Conservation (phyloP, 2,329 filamentous ascomycete genomes). For the Hymenoscyphus repandus region DNA sequence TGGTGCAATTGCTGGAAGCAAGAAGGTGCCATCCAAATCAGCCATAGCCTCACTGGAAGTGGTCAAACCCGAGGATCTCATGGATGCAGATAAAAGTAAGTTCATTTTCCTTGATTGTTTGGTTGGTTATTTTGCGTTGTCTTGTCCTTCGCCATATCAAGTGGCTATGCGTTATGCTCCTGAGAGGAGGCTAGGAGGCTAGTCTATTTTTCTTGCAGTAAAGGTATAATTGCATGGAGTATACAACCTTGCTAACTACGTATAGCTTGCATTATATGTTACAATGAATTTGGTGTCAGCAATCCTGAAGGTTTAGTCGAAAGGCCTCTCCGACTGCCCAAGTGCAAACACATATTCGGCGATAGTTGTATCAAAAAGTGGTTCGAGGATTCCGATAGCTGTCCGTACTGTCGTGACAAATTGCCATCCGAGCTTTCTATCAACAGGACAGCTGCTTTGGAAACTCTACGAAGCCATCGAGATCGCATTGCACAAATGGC, state of each 20-base stretch:
- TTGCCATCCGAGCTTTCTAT: slow-evolving; percentile 43
- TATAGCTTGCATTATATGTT: slow-evolving; percentile 58
- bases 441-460: slow-evolving; percentile 13
- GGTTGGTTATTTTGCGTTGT: no score
- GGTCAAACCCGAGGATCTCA: slow-evolving; percentile 25
- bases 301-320: slow-evolving; percentile 56
- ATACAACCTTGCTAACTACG: slow-evolving; percentile 8
- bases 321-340: slow-evolving; percentile 51
- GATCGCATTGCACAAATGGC: slow-evolving; percentile 7
- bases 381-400: slow-evolving; percentile 57
- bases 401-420: slow-evolving; percentile 60
- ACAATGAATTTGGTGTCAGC: slow-evolving; percentile 53
- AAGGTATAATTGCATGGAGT: background rate
- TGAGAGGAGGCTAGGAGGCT: no score
- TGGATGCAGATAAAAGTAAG: slow-evolving; percentile 27
- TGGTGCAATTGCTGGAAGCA: slow-evolving; percentile 18
- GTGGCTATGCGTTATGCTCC: background rate
- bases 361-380: slow-evolving; percentile 61
- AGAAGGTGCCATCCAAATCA: slow-evolving; percentile 26
- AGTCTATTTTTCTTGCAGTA: background rate
- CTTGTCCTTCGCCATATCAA: background rate
- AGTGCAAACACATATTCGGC: slow-evolving; percentile 60
- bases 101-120: no score
- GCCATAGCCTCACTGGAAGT: slow-evolving; percentile 27
- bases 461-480: slow-evolving; percentile 9